A percentile compares a stretch with the other conserved stretches of the same genome.
Conservation (phyloP, 2,329 filamentous ascomycete species). For the Stachybotrys echinatus region DNA sequence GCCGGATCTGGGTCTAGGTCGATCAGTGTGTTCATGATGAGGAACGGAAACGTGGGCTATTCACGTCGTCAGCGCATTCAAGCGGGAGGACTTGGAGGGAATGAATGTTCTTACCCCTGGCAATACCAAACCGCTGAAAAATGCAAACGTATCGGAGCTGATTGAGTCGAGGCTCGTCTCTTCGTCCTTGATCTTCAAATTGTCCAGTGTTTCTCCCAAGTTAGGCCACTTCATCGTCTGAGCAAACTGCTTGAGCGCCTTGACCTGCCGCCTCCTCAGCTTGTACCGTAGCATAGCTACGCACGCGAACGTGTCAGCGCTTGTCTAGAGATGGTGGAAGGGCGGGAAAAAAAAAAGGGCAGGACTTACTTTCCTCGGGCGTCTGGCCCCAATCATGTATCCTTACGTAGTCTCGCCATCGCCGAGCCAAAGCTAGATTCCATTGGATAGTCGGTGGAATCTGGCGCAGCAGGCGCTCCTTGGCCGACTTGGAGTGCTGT, state of each 20-base stretch:
- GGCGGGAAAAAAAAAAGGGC: neutral
- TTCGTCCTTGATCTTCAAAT: conserved; percentile 54
- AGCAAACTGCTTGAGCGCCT: conserved; percentile 63
- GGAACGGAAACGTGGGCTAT: conserved; percentile 62
- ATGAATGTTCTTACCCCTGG: conserved; percentile 50
- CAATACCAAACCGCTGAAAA: conserved; percentile 68
- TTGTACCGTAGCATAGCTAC: conserved; percentile 57
- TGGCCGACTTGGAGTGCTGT: conserved; percentile 56
- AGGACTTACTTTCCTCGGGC: conserved; percentile 41
- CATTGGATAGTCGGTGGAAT: conserved; percentile 68
- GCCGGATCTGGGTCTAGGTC: conserved; percentile 68
- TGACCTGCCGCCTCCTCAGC: conserved; percentile 62
- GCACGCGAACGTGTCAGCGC: neutral
- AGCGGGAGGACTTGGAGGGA: neutral
- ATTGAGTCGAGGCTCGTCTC: conserved; percentile 54
- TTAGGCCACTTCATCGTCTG: conserved; percentile 75
- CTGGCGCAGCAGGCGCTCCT: conserved; percentile 57
- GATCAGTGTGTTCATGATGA: conserved; percentile 73
- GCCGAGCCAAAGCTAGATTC: conserved; percentile 66
- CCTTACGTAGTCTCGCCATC: conserved; percentile 66
- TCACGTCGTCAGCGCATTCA: conserved; percentile 3
- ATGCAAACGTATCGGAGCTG: conserved; percentile 70
- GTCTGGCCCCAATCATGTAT: conserved; percentile 55
- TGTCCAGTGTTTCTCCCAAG: conserved; percentile 56
- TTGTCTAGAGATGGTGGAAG: neutral